Conservation (phyloP, 106 monocot species). For the Ottelia alismoides region DNA sequence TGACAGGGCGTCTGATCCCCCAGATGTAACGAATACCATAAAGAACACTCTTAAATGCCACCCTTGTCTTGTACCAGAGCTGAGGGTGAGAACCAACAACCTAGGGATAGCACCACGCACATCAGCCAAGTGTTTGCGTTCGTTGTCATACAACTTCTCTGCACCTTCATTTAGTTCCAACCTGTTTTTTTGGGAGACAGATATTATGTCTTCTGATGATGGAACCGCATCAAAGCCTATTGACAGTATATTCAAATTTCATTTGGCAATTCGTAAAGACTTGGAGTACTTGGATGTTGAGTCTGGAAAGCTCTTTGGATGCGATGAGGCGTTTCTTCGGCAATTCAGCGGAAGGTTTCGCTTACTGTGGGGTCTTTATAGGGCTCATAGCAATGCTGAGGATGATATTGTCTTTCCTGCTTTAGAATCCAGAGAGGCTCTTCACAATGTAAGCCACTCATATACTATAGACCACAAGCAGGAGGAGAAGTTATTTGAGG, state of each 20-base stretch:
- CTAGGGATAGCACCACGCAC: slow-evolving; percentile 39
- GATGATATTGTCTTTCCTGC: slow-evolving; percentile 99
- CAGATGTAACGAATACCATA: slow-evolving; percentile 5
- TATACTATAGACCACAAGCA: slow-evolving; percentile 98
- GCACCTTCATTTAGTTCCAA: slow-evolving; percentile 70
- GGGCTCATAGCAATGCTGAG: slow-evolving; percentile 98
- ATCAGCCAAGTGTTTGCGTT: slow-evolving; percentile 41
- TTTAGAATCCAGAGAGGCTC: slow-evolving; percentile 91
- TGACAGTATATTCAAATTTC: slow-evolving; percentile 98
- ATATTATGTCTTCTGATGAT: slow-evolving; percentile 36
- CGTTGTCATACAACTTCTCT: slow-evolving; percentile 50
- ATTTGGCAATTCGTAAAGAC: slow-evolving; percentile 92
- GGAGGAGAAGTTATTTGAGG: slow-evolving; percentile 91
- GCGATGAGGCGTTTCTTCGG: slow-evolving; percentile 53
- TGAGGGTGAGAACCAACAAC: slow-evolving; percentile 57
- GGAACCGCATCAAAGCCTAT: slow-evolving; percentile 62
- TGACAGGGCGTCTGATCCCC: neutral
- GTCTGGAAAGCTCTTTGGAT: slow-evolving; percentile 81
- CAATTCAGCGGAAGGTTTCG: slow-evolving; percentile 94
- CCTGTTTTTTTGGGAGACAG: slow-evolving; percentile 72
- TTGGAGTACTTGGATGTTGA: slow-evolving; percentile 94
- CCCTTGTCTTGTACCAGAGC: slow-evolving; percentile 60
- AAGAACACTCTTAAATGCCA: slow-evolving; percentile 5
- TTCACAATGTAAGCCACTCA: slow-evolving; percentile 97
- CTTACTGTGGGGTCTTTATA: slow-evolving; percentile 88